A percentile compares a stretch with the other conserved stretches of the same genome.
These are phyloP conservation scores for Teunomyces stri DNA, from an alignment of 805 yeast genomes.

Conservation along the genomic window DNA sequence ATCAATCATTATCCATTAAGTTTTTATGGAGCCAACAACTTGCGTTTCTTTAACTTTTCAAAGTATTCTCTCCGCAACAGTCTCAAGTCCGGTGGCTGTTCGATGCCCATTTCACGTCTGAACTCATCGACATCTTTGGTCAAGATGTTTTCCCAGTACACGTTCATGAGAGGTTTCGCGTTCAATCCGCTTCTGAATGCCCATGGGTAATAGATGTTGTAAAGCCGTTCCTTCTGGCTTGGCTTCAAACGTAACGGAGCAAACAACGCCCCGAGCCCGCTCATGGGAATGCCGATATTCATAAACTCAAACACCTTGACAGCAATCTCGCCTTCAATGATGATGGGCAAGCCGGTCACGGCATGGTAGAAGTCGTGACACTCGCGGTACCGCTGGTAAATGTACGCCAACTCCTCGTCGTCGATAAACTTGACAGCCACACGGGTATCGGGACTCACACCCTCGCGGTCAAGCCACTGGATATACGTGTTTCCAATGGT, in stretches of 20 bases:
- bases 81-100: constrained; percentile 73
- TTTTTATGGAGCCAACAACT: constrained; percentile 8
- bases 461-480: constrained; percentile 79
- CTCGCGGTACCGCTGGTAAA: constrained; percentile 92
- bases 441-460: constrained; percentile 91
- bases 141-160: constrained; percentile 86
- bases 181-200: constrained; percentile 70
- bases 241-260: constrained; percentile 77
- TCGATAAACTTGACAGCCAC: constrained; percentile 84
- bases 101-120: constrained; percentile 68
- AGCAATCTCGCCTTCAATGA: constrained; percentile 95
- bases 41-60: constrained; percentile 26
- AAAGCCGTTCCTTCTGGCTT: constrained; percentile 60
- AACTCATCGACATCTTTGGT: constrained; percentile 71
- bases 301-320: constrained; percentile 90
- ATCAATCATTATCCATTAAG: too few relatives aligned
- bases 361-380: constrained; percentile 98
- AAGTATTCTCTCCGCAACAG: constrained; percentile 49
- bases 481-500: constrained; percentile 80
- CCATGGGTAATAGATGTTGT: constrained; percentile 82
- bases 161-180: constrained; percentile 76
- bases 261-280: constrained; percentile 86
- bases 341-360: constrained; percentile 82
- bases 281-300: constrained; percentile 92
- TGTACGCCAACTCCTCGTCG: constrained; percentile 86